phyloP scores from a whole-genome alignment of 163 green algal species.

The Volvox carteri region DNA sequence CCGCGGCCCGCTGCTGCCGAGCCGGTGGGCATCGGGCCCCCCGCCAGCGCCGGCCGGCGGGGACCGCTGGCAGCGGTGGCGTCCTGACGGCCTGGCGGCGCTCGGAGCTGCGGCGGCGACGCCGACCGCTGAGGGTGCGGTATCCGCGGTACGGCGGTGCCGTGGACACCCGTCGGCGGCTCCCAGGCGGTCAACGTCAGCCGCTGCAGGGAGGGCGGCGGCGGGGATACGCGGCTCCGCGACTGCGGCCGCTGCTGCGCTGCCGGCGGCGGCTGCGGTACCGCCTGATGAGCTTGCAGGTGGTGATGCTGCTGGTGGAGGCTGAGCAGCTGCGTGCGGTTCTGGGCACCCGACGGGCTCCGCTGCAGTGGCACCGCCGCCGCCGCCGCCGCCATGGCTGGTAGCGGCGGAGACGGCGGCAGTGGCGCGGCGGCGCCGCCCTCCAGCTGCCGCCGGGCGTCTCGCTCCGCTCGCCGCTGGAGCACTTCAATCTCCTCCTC shows the following conservation, averaged over 20 bases:
- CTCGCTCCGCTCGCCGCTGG: slow-evolving; percentile 3
- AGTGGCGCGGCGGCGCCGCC: not conserved
- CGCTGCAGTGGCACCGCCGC: no score
- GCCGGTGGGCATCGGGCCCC: not conserved
- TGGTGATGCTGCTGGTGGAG: slow-evolving; percentile 5
- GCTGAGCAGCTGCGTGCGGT: not conserved
- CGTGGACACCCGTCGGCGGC: slow-evolving; percentile 19
- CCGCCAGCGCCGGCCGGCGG: not conserved
- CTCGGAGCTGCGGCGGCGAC: not conserved
- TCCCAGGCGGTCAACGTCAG: not conserved
- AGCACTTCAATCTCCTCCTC: slow-evolving; percentile 34
- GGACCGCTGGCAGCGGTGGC: not conserved
- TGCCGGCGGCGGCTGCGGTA: not conserved
- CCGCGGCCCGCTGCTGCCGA: not conserved
- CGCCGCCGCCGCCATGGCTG: not conserved
- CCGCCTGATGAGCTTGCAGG: slow-evolving; percentile 12
- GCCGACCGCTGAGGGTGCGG: slow-evolving; percentile 12
- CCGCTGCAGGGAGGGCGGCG: not conserved
- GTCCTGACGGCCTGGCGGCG: not conserved
- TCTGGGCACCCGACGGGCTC: not conserved
- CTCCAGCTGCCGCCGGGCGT: not conserved
- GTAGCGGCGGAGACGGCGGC: not conserved
- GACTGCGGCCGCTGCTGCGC: slow-evolving; percentile 4
- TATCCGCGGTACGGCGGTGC: not conserved
- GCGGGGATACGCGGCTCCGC: not conserved